Percentiles rank a stretch among this genome's conserved stretches.
These are phyloP conservation scores for Flaveria floridana DNA, from an alignment of 140 eudicot genomes.

Conservation along the genomic window DNA sequence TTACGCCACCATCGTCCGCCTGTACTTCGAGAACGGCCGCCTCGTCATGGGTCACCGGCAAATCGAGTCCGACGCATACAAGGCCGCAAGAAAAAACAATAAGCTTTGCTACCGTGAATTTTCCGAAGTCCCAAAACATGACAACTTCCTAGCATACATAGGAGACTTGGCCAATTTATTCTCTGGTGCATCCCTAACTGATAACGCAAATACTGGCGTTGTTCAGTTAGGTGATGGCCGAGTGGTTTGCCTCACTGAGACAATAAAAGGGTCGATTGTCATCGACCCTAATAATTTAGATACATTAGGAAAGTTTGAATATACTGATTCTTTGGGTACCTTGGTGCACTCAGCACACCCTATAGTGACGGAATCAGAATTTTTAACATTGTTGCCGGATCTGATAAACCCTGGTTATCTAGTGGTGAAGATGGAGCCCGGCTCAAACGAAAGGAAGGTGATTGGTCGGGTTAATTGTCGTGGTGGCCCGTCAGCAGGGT, in stretches of 20 bases:
- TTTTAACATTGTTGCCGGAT: slow-evolving; percentile 77
- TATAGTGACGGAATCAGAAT: slow-evolving; percentile 76
- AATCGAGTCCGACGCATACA: slow-evolving; percentile 87
- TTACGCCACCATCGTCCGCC: slow-evolving; percentile 91
- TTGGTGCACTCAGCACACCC: slow-evolving; percentile 95
- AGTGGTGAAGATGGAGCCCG: slow-evolving; percentile 82
- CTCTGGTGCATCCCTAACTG: slow-evolving; percentile 87
- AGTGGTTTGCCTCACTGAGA: slow-evolving; percentile 90
- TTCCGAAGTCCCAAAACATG: slow-evolving; percentile 82
- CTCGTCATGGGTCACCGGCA: slow-evolving; percentile 80
- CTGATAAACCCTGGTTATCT: slow-evolving; percentile 77
- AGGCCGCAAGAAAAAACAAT: slow-evolving; percentile 64
- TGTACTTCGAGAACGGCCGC: slow-evolving; percentile 65
- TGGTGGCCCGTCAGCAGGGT: slow-evolving; percentile 89
- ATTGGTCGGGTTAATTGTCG: slow-evolving; percentile 83
- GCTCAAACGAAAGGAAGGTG: slow-evolving; percentile 73
- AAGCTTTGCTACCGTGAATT: slow-evolving; percentile 89
- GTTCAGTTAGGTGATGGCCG: slow-evolving; percentile 75
- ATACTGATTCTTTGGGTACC: slow-evolving; percentile 64
- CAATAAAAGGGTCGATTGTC: slow-evolving; percentile 81
- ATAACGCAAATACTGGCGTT: slow-evolving; percentile 92
- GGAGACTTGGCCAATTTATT: slow-evolving; percentile 85
- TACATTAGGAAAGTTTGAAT: slow-evolving; percentile 79
- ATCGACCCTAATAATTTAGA: slow-evolving; percentile 79
- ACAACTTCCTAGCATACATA: slow-evolving; percentile 61